Evolutionary conservation across 805 yeast species (phyloP), one percentile per base, ranked within the genome.

Genomic region (Pichia nanzhaoensis): DNA sequence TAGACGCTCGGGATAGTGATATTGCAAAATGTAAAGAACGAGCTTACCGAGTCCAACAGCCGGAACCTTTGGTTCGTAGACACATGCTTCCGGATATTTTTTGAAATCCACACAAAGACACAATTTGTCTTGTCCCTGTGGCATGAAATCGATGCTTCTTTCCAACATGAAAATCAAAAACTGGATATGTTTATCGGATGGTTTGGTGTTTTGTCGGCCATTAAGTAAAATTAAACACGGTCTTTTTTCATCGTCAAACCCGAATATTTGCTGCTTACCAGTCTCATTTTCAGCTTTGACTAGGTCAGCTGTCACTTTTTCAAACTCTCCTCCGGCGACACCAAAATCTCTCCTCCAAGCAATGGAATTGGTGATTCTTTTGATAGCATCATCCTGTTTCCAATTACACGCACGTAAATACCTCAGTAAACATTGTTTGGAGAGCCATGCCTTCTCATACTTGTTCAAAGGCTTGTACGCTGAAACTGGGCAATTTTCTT

Each of bases 341-440:
- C 97, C 97, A 60, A 88, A 91, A 51, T 85, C 91, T 54, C 98
- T 78, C 67, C 99, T 77, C 99, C 99, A 93, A 2, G 86, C 82
- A 20, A 93, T 60, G 0, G 97, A 81, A 34, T 74, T 75, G 48
- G 80, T 82, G 3, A 93, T 66, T 56, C 99, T 76, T 47, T 76
- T 76, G 39, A 80, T 80, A 34, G 90, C 80, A 2, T 82, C 87
- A 32, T 71, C 67, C 0, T 71, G 68, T 37, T 78, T 73, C 98
- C 99, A 93, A 61, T 86, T 84, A 33, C 96, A 84, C 13, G 99
- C 99, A 41, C 97, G 74, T 43, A 91, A 68, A 61, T 93, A 93
- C 60, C 99, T 75, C 55, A 87, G 64, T 42, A 93, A 68, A 61
- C 99, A 93, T 63, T 93, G 97, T 55, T 80, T 76, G 2, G 96